phyloP scores from a whole-genome alignment of 352 stramenopile species.

The Phytophthora ramorum region DNA sequence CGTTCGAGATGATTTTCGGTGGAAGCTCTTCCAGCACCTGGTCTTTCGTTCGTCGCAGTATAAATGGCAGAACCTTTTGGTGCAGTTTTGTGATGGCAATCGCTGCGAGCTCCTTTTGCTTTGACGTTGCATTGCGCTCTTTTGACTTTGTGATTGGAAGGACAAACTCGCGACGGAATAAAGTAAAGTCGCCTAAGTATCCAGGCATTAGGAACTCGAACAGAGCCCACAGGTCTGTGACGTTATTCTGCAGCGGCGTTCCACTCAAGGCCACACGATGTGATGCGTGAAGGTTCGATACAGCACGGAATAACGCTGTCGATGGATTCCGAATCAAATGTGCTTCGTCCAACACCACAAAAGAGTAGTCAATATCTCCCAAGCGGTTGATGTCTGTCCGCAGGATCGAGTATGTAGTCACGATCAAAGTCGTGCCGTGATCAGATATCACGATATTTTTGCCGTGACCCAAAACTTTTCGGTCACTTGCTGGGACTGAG shows the following conservation, averaged over 20 bases:
- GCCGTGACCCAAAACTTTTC: slow-evolving; percentile 49
- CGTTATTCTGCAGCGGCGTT: slow-evolving; percentile 98
- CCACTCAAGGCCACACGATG: slow-evolving; percentile 96
- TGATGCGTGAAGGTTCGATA: slow-evolving; percentile 71
- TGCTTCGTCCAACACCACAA: slow-evolving; percentile 96
- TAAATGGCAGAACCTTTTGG: slow-evolving; percentile 97
- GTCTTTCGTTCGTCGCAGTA: slow-evolving; percentile 96
- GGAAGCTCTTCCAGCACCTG: slow-evolving; percentile 96
- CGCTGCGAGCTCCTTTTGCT: slow-evolving; percentile 79
- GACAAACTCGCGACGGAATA: slow-evolving; percentile 71
- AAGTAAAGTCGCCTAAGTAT: slow-evolving; percentile 92
- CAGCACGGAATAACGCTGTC: slow-evolving; percentile 88
- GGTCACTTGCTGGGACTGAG: slow-evolving; percentile 57
- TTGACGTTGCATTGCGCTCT: slow-evolving; percentile 65
- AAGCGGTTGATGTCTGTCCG: slow-evolving; percentile 81
- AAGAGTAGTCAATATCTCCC: slow-evolving; percentile 66
- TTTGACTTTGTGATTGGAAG: slow-evolving; percentile 66
- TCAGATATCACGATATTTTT: slow-evolving; percentile 9
- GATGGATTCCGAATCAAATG: slow-evolving; percentile 97
- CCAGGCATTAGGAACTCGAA: slow-evolving; percentile 99
- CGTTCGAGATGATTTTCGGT: slow-evolving; percentile 97
- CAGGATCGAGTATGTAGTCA: slow-evolving; percentile 91
- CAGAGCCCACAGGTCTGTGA: slow-evolving; percentile 96
- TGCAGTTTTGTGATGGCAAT: slow-evolving; percentile 94
- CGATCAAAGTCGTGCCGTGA: slow-evolving; percentile 43